These are phyloP conservation scores for Neonectria neomacrospora DNA, from an alignment of 2,329 filamentous ascomycete genomes.

Conservation along the genomic window DNA sequence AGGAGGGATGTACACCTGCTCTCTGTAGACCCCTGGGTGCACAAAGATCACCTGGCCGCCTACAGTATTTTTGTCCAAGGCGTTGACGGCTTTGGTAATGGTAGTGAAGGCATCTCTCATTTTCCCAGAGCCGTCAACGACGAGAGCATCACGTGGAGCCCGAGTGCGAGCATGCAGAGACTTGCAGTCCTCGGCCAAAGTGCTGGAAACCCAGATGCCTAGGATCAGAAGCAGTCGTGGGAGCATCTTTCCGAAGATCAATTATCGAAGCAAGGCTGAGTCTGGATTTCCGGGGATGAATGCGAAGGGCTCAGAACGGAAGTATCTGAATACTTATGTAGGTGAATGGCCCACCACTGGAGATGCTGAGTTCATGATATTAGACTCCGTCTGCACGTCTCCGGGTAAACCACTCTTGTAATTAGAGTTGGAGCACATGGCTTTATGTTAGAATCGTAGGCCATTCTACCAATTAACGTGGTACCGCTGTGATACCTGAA, in stretches of 20 bases:
- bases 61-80: neutral
- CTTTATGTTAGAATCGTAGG: too few relatives aligned
- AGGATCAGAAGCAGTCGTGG: neutral
- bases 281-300: neutral
- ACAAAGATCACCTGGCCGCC: conserved; percentile 6
- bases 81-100: neutral
- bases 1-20: conserved; percentile 10
- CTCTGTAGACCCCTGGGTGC: conserved; percentile 3
- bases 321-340: neutral
- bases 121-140: conserved; percentile 3
- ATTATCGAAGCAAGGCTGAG: too few relatives aligned
- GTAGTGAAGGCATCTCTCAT: neutral
- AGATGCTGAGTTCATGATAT: too few relatives aligned
- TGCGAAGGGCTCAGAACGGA: neutral
- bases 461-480: conserved; percentile 6
- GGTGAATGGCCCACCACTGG: too few relatives aligned
- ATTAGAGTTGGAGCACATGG: too few relatives aligned
- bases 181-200: neutral
- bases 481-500: neutral
- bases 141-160: neutral
- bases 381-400: too few relatives aligned
- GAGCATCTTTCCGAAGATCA: conserved; percentile 1
- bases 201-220: neutral
- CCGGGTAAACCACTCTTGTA: neutral
- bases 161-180: neutral